Evolutionary conservation across 2,329 filamentous ascomycete species (phyloP).

Genomic region (Rhinocladiella similis): DNA sequence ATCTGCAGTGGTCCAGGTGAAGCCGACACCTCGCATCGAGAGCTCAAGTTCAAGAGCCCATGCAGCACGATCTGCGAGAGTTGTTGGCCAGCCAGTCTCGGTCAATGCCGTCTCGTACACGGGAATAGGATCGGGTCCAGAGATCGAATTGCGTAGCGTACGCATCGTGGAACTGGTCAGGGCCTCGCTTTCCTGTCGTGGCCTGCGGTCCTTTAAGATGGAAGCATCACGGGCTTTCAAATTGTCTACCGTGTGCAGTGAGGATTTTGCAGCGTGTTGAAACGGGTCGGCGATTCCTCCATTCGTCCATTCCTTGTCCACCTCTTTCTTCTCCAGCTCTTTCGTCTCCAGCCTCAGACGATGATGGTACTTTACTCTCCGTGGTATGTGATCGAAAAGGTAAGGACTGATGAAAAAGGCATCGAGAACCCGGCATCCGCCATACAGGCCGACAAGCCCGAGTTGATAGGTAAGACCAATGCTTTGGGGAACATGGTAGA

Average conservation of each 20-base stretch:
- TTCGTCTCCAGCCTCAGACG: constrained; percentile 34
- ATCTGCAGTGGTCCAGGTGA: constrained; percentile 48
- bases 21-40: constrained; percentile 46
- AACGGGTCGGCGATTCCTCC: constrained; percentile 24
- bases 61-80: constrained; percentile 41
- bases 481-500: constrained; percentile 45
- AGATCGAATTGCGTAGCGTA: constrained; percentile 19
- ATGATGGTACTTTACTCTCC: constrained; percentile 44
- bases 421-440: constrained; percentile 43
- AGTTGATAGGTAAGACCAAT: constrained; percentile 49
- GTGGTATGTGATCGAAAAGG: constrained; percentile 41
- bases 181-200: neutral
- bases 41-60: constrained; percentile 48
- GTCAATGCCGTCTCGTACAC: constrained; percentile 41
- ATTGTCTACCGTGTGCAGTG: neutral
- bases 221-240: neutral
- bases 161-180: neutral
- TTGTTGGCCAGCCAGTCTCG: constrained; percentile 42
- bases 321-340: constrained; percentile 9
- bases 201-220: neutral
- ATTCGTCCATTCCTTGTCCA: constrained; percentile 18
- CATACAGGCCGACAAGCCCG: constrained; percentile 45
- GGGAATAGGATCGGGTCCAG: constrained; percentile 31
- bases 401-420: constrained; percentile 47
- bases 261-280: constrained; percentile 3